These are phyloP conservation scores for Piromyces sp. DNA, from an alignment of 192 early-diverging fungal species.

Conservation along the genomic window DNA sequence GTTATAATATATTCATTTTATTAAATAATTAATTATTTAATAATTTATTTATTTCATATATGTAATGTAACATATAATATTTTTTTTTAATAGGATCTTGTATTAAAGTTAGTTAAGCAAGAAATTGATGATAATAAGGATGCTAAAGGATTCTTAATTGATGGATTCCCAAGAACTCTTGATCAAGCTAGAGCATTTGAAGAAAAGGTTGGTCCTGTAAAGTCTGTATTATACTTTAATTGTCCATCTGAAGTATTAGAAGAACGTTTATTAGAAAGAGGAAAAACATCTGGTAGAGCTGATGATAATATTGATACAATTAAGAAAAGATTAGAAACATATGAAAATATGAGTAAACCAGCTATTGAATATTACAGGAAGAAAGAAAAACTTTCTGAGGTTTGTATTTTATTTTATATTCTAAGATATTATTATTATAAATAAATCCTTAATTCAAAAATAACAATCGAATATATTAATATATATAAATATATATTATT, in stretches of 20 bases:
- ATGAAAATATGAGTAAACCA: neutral
- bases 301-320: conserved; percentile 33
- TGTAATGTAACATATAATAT: no score
- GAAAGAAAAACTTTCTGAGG: neutral
- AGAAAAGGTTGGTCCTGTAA: conserved; percentile 14
- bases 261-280: conserved; percentile 28
- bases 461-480: no score
- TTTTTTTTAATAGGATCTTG: conserved; percentile 6
- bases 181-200: conserved; percentile 32
- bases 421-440: neutral
- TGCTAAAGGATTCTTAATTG: conserved; percentile 29
- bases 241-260: conserved; percentile 28
- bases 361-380: neutral
- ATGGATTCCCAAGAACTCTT: conserved; percentile 45
- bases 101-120: conserved; percentile 9
- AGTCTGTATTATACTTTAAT: conserved; percentile 27
- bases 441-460: no score
- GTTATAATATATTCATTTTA: no score
- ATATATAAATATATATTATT: no score
- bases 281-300: conserved; percentile 34
- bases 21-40: no score
- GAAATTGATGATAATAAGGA: conserved; percentile 4
- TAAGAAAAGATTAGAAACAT: neutral
- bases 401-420: neutral
- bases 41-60: no score